These are phyloP conservation scores for Friedmanniomyces simplex DNA, from an alignment of 495 filamentous ascomycete species.

Conservation along the genomic window DNA sequence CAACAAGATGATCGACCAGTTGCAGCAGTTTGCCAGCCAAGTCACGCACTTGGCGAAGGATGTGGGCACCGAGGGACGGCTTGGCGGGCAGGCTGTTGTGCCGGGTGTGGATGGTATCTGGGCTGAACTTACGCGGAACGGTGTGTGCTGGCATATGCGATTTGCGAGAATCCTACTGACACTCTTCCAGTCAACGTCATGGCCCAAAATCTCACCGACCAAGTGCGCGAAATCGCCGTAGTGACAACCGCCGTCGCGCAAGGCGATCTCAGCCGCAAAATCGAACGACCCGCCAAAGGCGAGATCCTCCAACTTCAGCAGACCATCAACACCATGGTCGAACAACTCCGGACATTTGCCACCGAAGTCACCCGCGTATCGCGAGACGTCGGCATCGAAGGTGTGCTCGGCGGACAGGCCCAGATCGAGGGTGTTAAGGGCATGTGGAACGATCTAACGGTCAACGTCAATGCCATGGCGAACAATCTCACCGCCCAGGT, in stretches of 20 bases:
- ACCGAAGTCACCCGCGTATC: constrained; percentile 95
- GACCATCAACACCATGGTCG: constrained; percentile 99
- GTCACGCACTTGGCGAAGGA: constrained; percentile 93
- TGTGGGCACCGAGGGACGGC: constrained; percentile 91
- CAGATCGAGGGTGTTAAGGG: constrained; percentile 80
- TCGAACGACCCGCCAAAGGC: constrained; percentile 84
- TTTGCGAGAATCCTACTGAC: constrained; percentile 21
- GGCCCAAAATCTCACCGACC: constrained; percentile 75
- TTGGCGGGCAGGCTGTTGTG: constrained; percentile 94
- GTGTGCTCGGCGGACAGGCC: constrained; percentile 91
- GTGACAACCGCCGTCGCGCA: constrained; percentile 96
- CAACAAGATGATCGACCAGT: constrained; percentile 98
- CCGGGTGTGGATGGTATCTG: constrained; percentile 93
- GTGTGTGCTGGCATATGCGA: constrained; percentile 36
- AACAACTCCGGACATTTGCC: constrained; percentile 92
- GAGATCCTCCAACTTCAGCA: constrained; percentile 95
- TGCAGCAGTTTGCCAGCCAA: constrained; percentile 94
- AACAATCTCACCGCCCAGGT: constrained; percentile 97
- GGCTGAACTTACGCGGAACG: constrained; percentile 95
- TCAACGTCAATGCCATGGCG: constrained; percentile 98
- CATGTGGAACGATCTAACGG: constrained; percentile 94
- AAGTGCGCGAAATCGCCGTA: constrained; percentile 92
- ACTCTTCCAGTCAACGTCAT: constrained; percentile 74
- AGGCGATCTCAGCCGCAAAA: constrained; percentile 92
- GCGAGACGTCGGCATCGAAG: constrained; percentile 93